Base-by-base conservation (phyloP, 2,329 filamentous ascomycete genomes). In the Aspergillus udagawae region DNA sequence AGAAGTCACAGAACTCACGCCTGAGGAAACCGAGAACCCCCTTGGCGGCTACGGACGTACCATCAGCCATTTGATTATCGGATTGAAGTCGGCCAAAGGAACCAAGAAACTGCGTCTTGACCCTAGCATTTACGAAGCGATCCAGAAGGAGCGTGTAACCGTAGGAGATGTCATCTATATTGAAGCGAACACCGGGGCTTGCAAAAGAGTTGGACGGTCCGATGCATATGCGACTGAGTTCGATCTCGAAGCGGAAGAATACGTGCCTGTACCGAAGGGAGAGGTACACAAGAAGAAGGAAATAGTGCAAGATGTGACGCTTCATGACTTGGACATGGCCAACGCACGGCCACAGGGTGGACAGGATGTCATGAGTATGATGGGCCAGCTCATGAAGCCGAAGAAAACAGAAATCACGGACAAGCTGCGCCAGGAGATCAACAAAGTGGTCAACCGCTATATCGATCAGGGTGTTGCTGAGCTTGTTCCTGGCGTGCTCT, bases 251-350 rank as follows among this genome's bases (percentile, higher is more conserved):
- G 94, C 94, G 2, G 94, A 99, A 77, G 94, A 99, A 78, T 99
- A 99, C 75, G 94, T 99, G 63, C 94, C 94, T 5, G 95, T 99
- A 62, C 94, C 94, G 57, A 99, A 99, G 81, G 94, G 94, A 57
- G 94, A 99, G 70, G 94, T 99, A 54, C 94, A 97, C 82, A 99
- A 99, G 85, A 97, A 97, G 86, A 99, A 99, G 82, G 94, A 99
- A 78, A 96, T 99, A 66, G 94, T 99, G 38, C 94, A 99, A 75
- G 94, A 99, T 70, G 94, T 99, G 61, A 97, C 94, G 49, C 83
- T 99, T 63, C 94, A 99, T 75, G 94, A 99, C 72, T 82, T 99
- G 56, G 94, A 99, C 71, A 89, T 97, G 61, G 94, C 94, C 63
- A 99, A 99, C 70, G 90, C 94, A 14, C 83, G 93, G 68, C 94